Evolutionary conservation across 495 filamentous ascomycete genomes (phyloP).

Genomic region (Penicillium angulare): DNA sequence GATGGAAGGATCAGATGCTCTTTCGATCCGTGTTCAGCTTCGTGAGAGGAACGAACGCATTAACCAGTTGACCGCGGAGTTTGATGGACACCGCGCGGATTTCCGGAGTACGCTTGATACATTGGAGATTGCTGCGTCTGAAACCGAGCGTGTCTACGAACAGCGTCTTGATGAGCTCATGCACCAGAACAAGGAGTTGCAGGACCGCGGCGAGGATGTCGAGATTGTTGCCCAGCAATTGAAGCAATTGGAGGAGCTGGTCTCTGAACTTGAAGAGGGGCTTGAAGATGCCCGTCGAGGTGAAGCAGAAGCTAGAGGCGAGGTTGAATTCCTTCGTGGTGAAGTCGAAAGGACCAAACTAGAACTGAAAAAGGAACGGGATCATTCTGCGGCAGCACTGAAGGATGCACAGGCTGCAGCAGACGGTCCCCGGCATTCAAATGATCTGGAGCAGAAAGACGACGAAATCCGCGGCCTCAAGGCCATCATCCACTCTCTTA

Average conservation of each 20-base stretch:
- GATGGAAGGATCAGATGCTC: conserved; percentile 74
- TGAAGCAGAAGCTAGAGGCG: conserved; percentile 94
- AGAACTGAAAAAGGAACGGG: conserved; percentile 85
- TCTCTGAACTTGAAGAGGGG: conserved; percentile 94
- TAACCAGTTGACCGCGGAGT: conserved; percentile 84
- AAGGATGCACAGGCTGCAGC: conserved; percentile 52
- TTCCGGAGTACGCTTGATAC: conserved; percentile 97
- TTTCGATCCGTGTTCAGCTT: conserved; percentile 75
- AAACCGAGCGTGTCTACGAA: conserved; percentile 98
- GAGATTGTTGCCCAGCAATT: conserved; percentile 86
- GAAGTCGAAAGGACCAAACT: conserved; percentile 93
- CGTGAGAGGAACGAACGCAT: conserved; percentile 98
- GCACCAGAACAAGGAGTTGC: conserved; percentile 76
- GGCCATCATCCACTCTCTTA: conserved; percentile 95
- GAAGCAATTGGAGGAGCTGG: conserved; percentile 92
- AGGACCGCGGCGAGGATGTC: conserved; percentile 82
- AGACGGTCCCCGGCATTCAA: conserved; percentile 48
- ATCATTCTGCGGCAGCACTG: conserved; percentile 71
- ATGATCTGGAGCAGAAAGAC: conserved; percentile 89
- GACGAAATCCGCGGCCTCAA: conserved; percentile 96
- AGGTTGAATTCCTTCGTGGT: conserved; percentile 93
- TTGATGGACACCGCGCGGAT: conserved; percentile 92
- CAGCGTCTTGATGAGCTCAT: conserved; percentile 86
- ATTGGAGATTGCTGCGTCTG: conserved; percentile 90
- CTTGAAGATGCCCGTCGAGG: conserved; percentile 92